Evolutionary conservation across 2,329 filamentous ascomycete species (phyloP).

Genomic region (Cladophialophora immunda): DNA sequence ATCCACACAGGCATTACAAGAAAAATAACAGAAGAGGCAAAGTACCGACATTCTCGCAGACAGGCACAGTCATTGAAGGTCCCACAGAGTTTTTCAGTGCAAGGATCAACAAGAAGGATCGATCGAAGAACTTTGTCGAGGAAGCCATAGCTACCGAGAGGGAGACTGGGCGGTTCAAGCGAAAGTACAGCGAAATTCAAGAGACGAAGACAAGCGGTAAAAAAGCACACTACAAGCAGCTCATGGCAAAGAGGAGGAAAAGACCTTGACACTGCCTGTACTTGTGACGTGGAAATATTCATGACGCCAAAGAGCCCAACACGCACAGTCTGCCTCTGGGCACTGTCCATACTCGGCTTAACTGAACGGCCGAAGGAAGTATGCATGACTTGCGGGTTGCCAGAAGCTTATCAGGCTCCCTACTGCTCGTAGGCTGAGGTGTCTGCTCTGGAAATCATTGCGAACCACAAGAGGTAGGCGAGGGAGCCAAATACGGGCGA

Average conservation of each 20-base stretch:
- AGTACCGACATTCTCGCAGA: slow-evolving; percentile 83
- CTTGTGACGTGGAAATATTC: not conserved
- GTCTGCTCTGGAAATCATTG: not conserved
- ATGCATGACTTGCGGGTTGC: not conserved
- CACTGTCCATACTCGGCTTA: not conserved
- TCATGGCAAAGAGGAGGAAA: slow-evolving; percentile 66
- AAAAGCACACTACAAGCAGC: slow-evolving; percentile 85
- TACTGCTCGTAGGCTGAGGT: not conserved
- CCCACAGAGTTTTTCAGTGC: slow-evolving; percentile 86
- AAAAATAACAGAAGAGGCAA: slow-evolving; percentile 74
- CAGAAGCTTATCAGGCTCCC: not conserved
- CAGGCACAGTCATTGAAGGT: slow-evolving; percentile 87
- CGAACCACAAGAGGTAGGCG: not conserved
- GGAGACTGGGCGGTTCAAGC: slow-evolving; percentile 76
- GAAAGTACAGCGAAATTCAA: slow-evolving; percentile 88
- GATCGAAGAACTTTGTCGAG: slow-evolving; percentile 85
- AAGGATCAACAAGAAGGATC: slow-evolving; percentile 84
- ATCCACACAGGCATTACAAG: slow-evolving; percentile 90
- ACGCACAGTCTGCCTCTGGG: not conserved
- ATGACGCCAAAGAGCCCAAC: not conserved
- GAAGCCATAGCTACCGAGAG: slow-evolving; percentile 78
- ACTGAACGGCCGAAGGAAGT: not conserved
- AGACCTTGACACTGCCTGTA: slow-evolving; percentile 17
- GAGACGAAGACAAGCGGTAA: slow-evolving; percentile 83
- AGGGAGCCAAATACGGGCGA: not conserved